Evolutionary conservation across 148 eudicot species (phyloP).

Genomic region (Camellia granthamiana): DNA sequence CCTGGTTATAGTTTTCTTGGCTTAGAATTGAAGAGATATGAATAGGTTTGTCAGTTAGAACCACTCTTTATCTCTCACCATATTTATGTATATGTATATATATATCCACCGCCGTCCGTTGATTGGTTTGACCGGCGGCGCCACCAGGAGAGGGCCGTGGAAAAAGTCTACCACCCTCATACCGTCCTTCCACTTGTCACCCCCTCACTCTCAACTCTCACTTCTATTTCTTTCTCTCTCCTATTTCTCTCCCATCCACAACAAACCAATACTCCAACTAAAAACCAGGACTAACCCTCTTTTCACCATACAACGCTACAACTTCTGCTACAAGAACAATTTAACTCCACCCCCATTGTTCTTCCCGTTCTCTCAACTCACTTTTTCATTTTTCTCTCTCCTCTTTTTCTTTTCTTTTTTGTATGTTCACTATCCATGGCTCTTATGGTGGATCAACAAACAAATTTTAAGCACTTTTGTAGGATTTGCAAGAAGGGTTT

Average conservation of each 20-base stretch:
- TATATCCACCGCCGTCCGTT: neutral
- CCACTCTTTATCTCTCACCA: neutral
- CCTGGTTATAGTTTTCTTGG: conserved; percentile 20
- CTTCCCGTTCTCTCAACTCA: conserved; percentile 8
- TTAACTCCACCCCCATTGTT: conserved; percentile 21
- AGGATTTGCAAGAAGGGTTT: conserved; percentile 86
- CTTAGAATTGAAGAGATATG: conserved; percentile 35
- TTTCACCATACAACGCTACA: conserved; percentile 53
- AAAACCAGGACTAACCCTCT: conserved; percentile 65
- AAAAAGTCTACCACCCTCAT: conserved; percentile 41
- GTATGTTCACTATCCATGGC: conserved; percentile 39
- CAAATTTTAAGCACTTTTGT: conserved; percentile 77
- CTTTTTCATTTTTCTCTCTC: neutral
- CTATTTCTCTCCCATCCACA: neutral
- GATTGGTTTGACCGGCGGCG: conserved; percentile 10
- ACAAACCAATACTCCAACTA: conserved; percentile 54
- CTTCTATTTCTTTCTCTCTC: conserved; percentile 36
- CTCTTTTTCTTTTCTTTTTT: neutral
- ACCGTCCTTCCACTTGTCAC: conserved; percentile 72
- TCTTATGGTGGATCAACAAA: conserved; percentile 47
- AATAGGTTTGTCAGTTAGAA: conserved; percentile 23
- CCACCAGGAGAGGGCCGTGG: conserved; percentile 14
- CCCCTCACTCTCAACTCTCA: conserved; percentile 41
- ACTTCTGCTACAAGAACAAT: conserved; percentile 43
- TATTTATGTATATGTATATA: neutral